Conservation (phyloP, 768 basidiomycete genomes). For the Mycena rebaudengoi region DNA sequence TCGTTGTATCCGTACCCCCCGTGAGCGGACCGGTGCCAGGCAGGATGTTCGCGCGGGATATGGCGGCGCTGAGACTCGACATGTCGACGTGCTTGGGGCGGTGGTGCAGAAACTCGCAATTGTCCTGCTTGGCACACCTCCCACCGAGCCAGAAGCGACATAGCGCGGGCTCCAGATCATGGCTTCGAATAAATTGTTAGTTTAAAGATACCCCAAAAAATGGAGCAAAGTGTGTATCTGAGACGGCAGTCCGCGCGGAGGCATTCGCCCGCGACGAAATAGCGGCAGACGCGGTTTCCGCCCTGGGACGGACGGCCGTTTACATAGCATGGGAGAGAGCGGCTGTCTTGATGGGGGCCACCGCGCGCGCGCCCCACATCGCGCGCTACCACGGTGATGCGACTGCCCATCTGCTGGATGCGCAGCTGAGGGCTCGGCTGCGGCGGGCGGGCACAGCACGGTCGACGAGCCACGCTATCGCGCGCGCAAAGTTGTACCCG, state of each 20-base stretch:
- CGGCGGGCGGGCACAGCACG: slow-evolving; percentile 61
- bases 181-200: slow-evolving; percentile 55
- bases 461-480: slow-evolving; percentile 95
- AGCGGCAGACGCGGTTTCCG: slow-evolving; percentile 89
- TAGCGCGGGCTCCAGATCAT: slow-evolving; percentile 92
- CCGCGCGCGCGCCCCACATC: slow-evolving; percentile 52
- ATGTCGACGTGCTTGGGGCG: slow-evolving; percentile 89
- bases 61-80: slow-evolving; percentile 68
- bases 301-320: slow-evolving; percentile 67
- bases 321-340: slow-evolving; percentile 46
- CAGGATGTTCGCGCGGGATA: slow-evolving; percentile 72
- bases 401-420: slow-evolving; percentile 70
- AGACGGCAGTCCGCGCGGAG: slow-evolving; percentile 96
- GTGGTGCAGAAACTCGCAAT: slow-evolving; percentile 96
- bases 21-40: slow-evolving; percentile 53
- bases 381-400: slow-evolving; percentile 71
- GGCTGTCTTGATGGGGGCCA: slow-evolving; percentile 48
- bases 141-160: slow-evolving; percentile 98
- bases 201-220: slow-evolving; percentile 8
- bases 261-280: slow-evolving; percentile 97
- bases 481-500: slow-evolving; percentile 93
- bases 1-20: slow-evolving; percentile 63
- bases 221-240: slow-evolving; percentile 64
- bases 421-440: slow-evolving; percentile 53
- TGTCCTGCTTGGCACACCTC: slow-evolving; percentile 95